Evolutionary conservation across 768 basidiomycete species (phyloP).

Genomic region (Tylopilus sp.): DNA sequence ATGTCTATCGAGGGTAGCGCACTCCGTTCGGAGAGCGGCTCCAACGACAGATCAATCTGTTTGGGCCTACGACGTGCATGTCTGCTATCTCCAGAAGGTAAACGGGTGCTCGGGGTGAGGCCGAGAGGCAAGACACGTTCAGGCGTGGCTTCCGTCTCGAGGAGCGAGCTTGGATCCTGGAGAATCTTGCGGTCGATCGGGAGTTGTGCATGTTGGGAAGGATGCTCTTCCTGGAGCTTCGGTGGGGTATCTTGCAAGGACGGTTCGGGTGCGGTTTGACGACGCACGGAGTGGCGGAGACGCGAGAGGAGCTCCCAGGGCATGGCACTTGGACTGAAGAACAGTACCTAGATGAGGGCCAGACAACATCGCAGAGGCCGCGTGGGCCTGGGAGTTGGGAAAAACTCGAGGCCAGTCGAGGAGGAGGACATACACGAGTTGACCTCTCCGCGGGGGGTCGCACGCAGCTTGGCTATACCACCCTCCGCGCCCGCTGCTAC

Average conservation of each 20-base stretch:
- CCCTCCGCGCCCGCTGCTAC: slow-evolving; percentile 2
- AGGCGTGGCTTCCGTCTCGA: slow-evolving; percentile 14
- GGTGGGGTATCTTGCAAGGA: slow-evolving; percentile 4
- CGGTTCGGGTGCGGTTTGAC: slow-evolving; percentile 17
- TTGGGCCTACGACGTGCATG: slow-evolving; percentile 3
- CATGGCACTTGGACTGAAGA: slow-evolving; percentile 12
- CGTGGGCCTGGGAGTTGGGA: slow-evolving; percentile 2
- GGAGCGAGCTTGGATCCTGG: slow-evolving; percentile 28
- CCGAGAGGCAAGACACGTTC: slow-evolving; percentile 12
- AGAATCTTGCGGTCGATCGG: slow-evolving; percentile 28
- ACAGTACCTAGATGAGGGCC: neutral
- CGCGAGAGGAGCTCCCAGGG: slow-evolving; percentile 32
- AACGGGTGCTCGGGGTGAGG: slow-evolving; percentile 29
- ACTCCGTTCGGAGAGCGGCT: neutral
- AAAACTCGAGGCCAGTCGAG: neutral
- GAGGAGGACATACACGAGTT: neutral
- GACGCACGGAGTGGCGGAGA: slow-evolving; percentile 27
- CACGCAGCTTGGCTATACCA: neutral
- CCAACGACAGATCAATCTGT: neutral
- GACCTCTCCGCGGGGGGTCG: slow-evolving; percentile 30
- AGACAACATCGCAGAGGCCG: neutral
- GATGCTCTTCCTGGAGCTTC: neutral
- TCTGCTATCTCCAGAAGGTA: slow-evolving; percentile 11
- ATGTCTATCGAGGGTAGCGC: slow-evolving; percentile 5
- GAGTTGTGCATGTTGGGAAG: slow-evolving; percentile 2